Conservation (phyloP, 768 basidiomycete species). For the Sistotremastrum niveocremeum region DNA sequence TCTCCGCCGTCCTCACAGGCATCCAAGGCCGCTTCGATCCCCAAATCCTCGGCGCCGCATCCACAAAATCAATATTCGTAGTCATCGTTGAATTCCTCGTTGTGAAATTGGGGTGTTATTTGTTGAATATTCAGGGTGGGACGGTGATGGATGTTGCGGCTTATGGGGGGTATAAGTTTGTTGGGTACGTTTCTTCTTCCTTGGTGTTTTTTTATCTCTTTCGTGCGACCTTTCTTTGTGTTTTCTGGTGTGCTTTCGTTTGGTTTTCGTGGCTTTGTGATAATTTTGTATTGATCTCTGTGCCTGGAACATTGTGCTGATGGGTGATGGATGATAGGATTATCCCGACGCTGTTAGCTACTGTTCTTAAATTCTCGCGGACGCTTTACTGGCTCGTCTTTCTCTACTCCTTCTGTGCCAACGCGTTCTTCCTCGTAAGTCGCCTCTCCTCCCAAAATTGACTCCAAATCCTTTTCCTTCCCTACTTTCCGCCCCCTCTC, state of each 20-base stretch:
- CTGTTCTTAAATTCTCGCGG: conserved; percentile 47
- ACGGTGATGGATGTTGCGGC: conserved; percentile 70
- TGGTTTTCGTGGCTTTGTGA: background rate
- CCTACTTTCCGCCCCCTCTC: no score
- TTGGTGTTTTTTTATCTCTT: background rate
- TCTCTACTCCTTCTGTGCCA: conserved; percentile 75
- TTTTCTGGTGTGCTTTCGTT: background rate
- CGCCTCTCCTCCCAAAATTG: background rate
- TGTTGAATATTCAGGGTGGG: conserved; percentile 71
- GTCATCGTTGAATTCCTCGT: conserved; percentile 80
- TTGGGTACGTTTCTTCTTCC: conserved; percentile 46
- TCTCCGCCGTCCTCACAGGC: conserved; percentile 77
- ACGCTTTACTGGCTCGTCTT: conserved; percentile 62
- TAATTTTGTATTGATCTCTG: no score
- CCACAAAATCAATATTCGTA: conserved; percentile 74
- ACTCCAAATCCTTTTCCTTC: no score
- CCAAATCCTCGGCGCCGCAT: conserved; percentile 73
- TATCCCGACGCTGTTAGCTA: conserved; percentile 64
- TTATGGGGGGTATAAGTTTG: conserved; percentile 96
- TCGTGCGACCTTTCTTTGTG: background rate
- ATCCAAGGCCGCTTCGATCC: conserved; percentile 77
- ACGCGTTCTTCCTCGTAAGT: conserved; percentile 86
- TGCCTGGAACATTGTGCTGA: no score
- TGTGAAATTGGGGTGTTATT: conserved; percentile 85
- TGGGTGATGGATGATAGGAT: conserved; percentile 35